Evolutionary conservation across 805 yeast species (phyloP), one percentile per base, ranked within the genome.

Genomic region (Sugiyamaella floridensis): DNA sequence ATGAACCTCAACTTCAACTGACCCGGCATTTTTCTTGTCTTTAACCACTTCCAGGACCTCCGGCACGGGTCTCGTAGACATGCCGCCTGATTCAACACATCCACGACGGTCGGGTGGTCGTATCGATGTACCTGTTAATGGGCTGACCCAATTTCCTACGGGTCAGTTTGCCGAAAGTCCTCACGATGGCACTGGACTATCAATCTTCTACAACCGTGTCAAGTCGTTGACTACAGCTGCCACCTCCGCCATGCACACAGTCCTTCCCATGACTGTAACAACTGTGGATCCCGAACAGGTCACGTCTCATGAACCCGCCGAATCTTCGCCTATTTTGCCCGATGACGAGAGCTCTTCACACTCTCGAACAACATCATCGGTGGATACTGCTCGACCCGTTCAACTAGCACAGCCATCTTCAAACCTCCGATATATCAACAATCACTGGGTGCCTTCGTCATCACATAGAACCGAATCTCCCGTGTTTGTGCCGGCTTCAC

Each of bases 161-260:
- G 60, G 56, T 45, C 53, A 55, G 19, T 57, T 58, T 46, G 45
- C 54, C 6, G 62, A 61, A 40, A 34, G 56, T 10, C 47, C 48
- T 2, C 40, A 22, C 11, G 63, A 58, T 47, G 50, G 56, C 22
- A 53, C 55, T 26, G 44, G 53, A 32, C 34, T 60, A 43, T 49
- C 60, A 14, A 58, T 48, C 32, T 52, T 62, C 48, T 60, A 58
- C 55, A 54, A 51, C 42, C 53, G 60, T 47, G 51, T 62, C 54
- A 52, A 54, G 32, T 57, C 58, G 28, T 44, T 56, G 40, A 57
- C 57, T 18, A 45, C 52, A 11, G 64, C 63, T 8, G 65, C 65
- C 10, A 51, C 57, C 10, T 46, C 55, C 3, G 63, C 55, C n/a
- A 57, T 61, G 50, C 50, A 57, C 15, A 53, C 52, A 22, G 64